Percentiles rank a stretch among this genome's conserved stretches.
Conservation (phyloP, 305 asterid genomes). For the Rubia tinctorum region DNA sequence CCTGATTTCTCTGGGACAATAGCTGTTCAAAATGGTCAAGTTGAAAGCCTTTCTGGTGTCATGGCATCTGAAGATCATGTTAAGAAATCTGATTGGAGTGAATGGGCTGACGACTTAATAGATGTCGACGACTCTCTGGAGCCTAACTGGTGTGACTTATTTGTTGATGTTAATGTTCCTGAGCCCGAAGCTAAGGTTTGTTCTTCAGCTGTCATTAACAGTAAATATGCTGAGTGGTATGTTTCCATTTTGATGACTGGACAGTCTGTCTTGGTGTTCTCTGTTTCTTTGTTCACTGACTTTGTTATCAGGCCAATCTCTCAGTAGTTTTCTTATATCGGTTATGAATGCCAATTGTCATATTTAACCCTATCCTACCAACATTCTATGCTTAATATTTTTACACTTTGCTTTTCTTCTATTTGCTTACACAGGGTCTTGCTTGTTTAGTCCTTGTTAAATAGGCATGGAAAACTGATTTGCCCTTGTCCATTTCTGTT, state of each 20-base stretch:
- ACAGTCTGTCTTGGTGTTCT: background rate
- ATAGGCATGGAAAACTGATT: background rate
- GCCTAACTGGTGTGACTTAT: conserved; percentile 67
- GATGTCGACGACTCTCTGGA: conserved; percentile 45
- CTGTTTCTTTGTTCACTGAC: background rate
- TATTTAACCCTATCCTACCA: background rate
- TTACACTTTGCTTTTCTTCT: background rate
- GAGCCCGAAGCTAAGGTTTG: conserved; percentile 60
- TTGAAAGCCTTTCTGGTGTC: conserved; percentile 33
- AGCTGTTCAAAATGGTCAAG: conserved; percentile 36
- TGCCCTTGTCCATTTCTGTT: background rate
- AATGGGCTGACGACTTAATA: conserved; percentile 67
- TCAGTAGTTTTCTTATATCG: background rate
- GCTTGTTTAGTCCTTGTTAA: background rate
- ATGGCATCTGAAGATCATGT: conserved; percentile 34
- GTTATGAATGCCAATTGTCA: background rate
- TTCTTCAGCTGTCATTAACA: conserved; percentile 13
- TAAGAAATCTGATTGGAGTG: conserved; percentile 53
- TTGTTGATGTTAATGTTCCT: conserved; percentile 54
- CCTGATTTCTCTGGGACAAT: conserved; percentile 37
- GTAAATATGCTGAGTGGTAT: background rate
- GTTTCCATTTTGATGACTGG: background rate
- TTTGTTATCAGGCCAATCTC: background rate
- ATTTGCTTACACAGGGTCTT: conserved; percentile 7
- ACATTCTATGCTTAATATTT: background rate